phyloP scores from a whole-genome alignment of 306 rosid genomes.

The Spatholobus suberectus region DNA sequence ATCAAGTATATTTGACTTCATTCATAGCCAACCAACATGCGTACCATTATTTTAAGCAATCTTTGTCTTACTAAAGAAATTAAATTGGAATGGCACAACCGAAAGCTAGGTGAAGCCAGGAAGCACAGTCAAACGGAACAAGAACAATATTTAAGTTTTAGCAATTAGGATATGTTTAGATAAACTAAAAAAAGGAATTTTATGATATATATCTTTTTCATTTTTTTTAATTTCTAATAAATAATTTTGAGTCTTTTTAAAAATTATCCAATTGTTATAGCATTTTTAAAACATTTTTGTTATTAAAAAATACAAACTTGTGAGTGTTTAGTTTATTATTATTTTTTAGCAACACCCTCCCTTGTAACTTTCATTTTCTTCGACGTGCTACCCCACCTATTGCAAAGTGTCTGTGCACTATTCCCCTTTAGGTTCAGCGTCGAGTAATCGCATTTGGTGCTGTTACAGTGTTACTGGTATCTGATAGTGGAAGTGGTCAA shows the following conservation, averaged over 20 bases:
- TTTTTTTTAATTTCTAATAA: not conserved
- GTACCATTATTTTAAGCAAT: slow-evolving; percentile 26
- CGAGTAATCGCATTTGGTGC: slow-evolving; percentile 63
- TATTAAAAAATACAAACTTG: not conserved
- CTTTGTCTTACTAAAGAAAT: slow-evolving; percentile 31
- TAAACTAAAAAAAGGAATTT: not conserved
- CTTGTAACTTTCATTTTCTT: not conserved
- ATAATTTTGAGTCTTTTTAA: not conserved
- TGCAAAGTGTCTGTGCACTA: slow-evolving; percentile 38
- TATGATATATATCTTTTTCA: not conserved
- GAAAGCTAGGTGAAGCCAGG: slow-evolving; percentile 1
- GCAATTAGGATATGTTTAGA: not conserved
- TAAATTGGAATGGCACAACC: slow-evolving; percentile 26
- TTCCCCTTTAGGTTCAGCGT: slow-evolving; percentile 42
- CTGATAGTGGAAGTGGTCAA: slow-evolving; percentile 45
- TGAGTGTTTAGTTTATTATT: not conserved
- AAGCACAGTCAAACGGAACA: not conserved
- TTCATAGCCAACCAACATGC: slow-evolving; percentile 44
- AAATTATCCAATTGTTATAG: too few species aligned
- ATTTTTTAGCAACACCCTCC: not conserved
- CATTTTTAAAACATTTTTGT: not conserved
- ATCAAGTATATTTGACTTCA: slow-evolving; percentile 43
- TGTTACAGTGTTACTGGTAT: not conserved
- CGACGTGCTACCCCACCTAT: slow-evolving; percentile 10
- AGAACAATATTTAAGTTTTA: not conserved